Conservation (phyloP, 2,329 filamentous ascomycete species). For the Knufia fluminis region DNA sequence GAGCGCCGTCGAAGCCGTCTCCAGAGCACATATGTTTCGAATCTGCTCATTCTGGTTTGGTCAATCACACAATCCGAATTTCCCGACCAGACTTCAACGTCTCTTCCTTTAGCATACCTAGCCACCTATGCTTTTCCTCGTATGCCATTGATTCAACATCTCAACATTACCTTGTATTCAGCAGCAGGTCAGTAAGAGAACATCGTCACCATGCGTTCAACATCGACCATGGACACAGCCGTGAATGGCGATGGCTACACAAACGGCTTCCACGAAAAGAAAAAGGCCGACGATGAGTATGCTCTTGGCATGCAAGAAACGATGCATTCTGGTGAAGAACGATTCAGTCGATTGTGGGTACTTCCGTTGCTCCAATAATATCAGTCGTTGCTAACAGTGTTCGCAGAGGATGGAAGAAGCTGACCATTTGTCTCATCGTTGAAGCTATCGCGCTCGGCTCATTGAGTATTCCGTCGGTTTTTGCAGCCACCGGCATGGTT, state of each 20-base stretch:
- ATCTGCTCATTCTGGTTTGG: neutral
- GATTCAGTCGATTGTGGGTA: neutral
- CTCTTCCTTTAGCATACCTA: neutral
- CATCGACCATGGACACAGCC: neutral
- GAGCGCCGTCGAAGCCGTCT: neutral
- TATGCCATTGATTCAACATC: neutral
- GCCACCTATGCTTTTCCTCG: neutral
- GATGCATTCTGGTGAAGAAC: neutral
- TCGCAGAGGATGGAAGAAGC: conserved; percentile 39
- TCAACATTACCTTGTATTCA: neutral
- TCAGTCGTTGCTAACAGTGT: neutral
- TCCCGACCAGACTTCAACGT: neutral
- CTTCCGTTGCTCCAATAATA: neutral
- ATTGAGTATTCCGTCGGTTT: conserved; percentile 37
- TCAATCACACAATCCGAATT: neutral
- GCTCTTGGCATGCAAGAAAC: neutral
- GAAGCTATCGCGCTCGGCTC: conserved; percentile 43
- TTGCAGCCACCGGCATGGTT: conserved; percentile 39
- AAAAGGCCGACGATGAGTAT: neutral
- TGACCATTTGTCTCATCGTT: conserved; percentile 42
- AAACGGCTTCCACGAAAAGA: neutral
- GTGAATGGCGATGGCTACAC: neutral
- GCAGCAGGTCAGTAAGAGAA: neutral
- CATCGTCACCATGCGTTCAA: neutral
- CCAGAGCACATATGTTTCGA: neutral